A percentile compares a stretch with the other conserved stretches of the same genome.
These are phyloP conservation scores for Coniella lustricola DNA, from an alignment of 2,329 filamentous ascomycete genomes.

Conservation along the genomic window DNA sequence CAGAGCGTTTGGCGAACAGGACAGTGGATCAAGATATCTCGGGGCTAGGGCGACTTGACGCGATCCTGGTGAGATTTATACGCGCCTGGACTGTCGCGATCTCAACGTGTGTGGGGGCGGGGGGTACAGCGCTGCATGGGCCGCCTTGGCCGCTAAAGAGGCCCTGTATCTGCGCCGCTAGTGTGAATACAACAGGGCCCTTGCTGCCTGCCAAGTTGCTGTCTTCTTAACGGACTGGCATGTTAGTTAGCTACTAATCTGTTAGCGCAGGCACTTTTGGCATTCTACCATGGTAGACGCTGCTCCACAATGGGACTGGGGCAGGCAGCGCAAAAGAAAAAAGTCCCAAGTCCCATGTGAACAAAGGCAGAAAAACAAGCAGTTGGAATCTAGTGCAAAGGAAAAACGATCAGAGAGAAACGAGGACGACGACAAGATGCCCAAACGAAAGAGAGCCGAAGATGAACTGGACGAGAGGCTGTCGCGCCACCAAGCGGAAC, in stretches of 20 bases:
- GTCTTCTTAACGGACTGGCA: no score
- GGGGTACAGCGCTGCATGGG: no score
- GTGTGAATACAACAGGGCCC: no score
- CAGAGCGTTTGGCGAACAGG: slow-evolving; percentile 1
- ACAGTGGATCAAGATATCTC: slow-evolving; percentile 7
- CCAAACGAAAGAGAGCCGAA: slow-evolving; percentile 51
- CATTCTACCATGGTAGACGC: no score
- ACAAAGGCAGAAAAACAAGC: no score
- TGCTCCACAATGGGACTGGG: background rate
- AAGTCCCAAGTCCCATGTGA: background rate
- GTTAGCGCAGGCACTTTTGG: no score
- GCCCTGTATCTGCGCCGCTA: background rate
- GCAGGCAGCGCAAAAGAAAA: slow-evolving; percentile 1
- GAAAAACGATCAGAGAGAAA: background rate
- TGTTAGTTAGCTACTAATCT: no score
- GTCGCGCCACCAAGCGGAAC: slow-evolving; percentile 46
- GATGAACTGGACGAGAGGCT: slow-evolving; percentile 22
- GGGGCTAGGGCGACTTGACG: slow-evolving; percentile 7
- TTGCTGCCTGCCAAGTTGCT: no score
- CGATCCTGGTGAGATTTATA: background rate
- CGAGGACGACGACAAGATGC: slow-evolving; percentile 31
- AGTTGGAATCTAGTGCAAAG: background rate
- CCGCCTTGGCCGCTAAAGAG: background rate
- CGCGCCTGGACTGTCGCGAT: no score
- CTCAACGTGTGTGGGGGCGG: no score